Percentiles rank a stretch among this genome's conserved stretches.
These are phyloP conservation scores for Penicillium sp. DNA, from an alignment of 2,329 filamentous ascomycete species.

Conservation along the genomic window DNA sequence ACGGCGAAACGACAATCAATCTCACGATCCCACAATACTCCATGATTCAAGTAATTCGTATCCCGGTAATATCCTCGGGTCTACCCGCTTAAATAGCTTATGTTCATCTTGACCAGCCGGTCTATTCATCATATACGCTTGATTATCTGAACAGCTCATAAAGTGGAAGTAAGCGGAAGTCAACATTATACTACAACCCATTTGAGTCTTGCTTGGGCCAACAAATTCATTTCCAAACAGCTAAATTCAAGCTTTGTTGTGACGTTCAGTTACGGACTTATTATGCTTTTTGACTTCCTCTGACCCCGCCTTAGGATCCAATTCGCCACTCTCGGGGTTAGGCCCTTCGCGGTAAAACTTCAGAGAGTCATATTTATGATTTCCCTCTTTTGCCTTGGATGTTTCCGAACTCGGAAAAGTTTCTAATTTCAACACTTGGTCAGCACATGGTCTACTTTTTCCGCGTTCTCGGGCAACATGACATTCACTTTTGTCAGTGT, in stretches of 20 bases:
- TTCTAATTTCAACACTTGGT: not conserved
- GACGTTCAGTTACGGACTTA: not conserved
- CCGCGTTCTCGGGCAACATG: not conserved
- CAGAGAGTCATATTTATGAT: not conserved
- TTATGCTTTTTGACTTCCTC: not conserved
- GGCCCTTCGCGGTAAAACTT: constrained; percentile 4
- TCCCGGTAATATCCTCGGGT: not conserved
- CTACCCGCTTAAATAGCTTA: not conserved
- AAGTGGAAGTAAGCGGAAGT: not conserved
- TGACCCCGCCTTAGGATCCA: not conserved
- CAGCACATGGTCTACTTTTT: no score
- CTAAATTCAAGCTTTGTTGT: not conserved
- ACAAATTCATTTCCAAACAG: not conserved
- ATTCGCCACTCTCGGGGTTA: constrained; percentile 3
- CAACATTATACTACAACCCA: not conserved
- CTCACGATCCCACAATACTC: not conserved
- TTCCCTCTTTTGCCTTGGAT: not conserved
- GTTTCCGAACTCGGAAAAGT: not conserved
- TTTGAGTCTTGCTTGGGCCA: no score
- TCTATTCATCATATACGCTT: not conserved
- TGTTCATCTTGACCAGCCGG: not conserved
- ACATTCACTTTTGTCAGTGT: not conserved
- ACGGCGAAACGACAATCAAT: constrained; percentile 22
- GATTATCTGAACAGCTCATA: not conserved
- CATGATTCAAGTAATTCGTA: not conserved